Conservation (phyloP, 1,139 yeast species). For the Zygosaccharomyces sapae region DNA sequence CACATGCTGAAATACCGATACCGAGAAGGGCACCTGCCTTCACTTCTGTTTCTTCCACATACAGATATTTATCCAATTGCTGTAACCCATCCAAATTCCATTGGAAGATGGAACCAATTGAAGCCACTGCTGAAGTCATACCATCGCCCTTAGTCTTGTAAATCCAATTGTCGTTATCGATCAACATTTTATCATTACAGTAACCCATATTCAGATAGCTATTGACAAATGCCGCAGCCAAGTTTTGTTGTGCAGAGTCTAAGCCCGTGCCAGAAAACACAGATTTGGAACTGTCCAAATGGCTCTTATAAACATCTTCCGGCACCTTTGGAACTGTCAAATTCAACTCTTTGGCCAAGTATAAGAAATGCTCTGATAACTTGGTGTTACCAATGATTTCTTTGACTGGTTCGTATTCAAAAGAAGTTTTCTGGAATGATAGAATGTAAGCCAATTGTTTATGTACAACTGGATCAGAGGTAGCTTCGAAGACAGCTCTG, state of each 20-base stretch:
- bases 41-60: slow-evolving; percentile 79
- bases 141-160: slow-evolving; percentile 90
- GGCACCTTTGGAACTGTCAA: slow-evolving; percentile 88
- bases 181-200: slow-evolving; percentile 76
- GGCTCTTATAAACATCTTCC: slow-evolving; percentile 90
- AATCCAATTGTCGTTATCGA: slow-evolving; percentile 81
- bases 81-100: slow-evolving; percentile 96
- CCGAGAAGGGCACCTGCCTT: slow-evolving; percentile 97
- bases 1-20: slow-evolving; percentile 89
- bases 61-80: slow-evolving; percentile 80
- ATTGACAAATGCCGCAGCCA: slow-evolving; percentile 93
- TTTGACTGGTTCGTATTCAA: slow-evolving; percentile 75
- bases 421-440: slow-evolving; percentile 81
- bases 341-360: slow-evolving; percentile 81
- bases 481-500: slow-evolving; percentile 69
- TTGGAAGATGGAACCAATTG: slow-evolving; percentile 82
- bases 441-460: slow-evolving; percentile 89
- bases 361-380: slow-evolving; percentile 72
- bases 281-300: slow-evolving; percentile 68
- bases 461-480: slow-evolving; percentile 68
- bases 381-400: slow-evolving; percentile 79
- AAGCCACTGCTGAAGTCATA: slow-evolving; percentile 91
- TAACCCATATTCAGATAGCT: slow-evolving; percentile 88
- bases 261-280: slow-evolving; percentile 50
- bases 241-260: slow-evolving; percentile 91